Base-by-base conservation (phyloP, 257 asterid species). In the Capsicum pubescens region DNA sequence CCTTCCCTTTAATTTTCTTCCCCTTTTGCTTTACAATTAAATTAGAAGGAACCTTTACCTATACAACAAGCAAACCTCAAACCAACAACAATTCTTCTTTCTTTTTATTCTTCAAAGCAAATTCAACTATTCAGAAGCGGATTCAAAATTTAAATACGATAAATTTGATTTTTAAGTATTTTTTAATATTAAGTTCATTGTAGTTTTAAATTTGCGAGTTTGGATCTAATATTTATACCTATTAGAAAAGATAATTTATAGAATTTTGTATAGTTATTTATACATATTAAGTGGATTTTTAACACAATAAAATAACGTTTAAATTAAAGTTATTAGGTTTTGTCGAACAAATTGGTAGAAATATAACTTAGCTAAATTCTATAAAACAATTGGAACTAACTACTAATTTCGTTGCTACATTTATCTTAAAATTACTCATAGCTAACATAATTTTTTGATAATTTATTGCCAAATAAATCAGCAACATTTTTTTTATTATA, bases 21-120 rank as follows among this genome's bases (percentile, higher is more conserved):
- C 50, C 44, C 46, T 50, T 50, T 74, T 21, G 61, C 81, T 74
- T 50, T 74, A 74, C 57, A 74, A 50, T 21, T 74, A 77, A 9
- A 77, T 4, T 9, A 15, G 16, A 26, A 14, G 26, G 50, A 77
- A 54, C 15, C 82, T 77, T 77, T 77, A 54, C 82, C 82, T 54
- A 15, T 54, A 54, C 82, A 77, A 58, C 82, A 77, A 77, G 82
- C 50, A 77, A 77, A 54, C 64, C 48, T 4, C 82, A 54, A 54
- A 8, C 82, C 48, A 77, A 54, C 50, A 77, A 26, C 2, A 3
- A 39, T 39, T 77, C 11, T 77, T 26, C 48, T 7, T 50, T 32
- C 26, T 55, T 77, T 21, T 77, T 54, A 26, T 26, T 77, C 64
- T 54, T 77, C 64, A 26, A 54, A 77, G 32, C 50, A 54, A 64